Percentiles rank a stretch among this genome's conserved stretches.
phyloP scores from a whole-genome alignment of 352 stramenopile species.

The Nothophytophthora sp. region DNA sequence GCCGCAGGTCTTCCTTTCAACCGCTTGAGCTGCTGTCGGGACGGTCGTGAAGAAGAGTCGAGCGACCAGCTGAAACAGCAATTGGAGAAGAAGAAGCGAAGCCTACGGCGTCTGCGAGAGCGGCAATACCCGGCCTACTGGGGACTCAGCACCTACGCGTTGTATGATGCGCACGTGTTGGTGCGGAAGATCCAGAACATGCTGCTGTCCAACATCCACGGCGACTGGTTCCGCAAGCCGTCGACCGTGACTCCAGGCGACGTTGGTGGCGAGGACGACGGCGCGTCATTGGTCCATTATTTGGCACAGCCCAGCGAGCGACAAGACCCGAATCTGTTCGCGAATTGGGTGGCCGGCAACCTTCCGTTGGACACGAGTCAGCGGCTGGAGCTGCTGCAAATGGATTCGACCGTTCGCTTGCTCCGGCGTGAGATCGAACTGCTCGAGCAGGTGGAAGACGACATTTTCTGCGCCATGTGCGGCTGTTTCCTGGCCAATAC shows the following conservation, averaged over 20 bases:
- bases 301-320: constrained; percentile 39
- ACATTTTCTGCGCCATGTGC: constrained; percentile 70
- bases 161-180: constrained; percentile 65
- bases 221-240: constrained; percentile 64
- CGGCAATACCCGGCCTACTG: constrained; percentile 56
- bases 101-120: constrained; percentile 11
- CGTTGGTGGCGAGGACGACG: constrained; percentile 1
- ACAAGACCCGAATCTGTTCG: constrained; percentile 70
- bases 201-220: constrained; percentile 72
- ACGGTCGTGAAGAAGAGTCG: constrained; percentile 2
- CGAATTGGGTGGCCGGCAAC: constrained; percentile 79
- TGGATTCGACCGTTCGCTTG: constrained; percentile 60
- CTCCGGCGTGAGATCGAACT: constrained; percentile 61
- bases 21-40: constrained; percentile 7
- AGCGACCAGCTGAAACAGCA: no score
- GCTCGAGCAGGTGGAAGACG: constrained; percentile 57
- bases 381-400: constrained; percentile 58
- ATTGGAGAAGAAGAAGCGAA: constrained; percentile 8
- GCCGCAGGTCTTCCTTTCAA: constrained; percentile 47
- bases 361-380: constrained; percentile 60
- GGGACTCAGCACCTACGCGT: constrained; percentile 36
- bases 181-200: constrained; percentile 66
- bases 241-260: constrained; percentile 1
- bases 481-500: constrained; percentile 63
- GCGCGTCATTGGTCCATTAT: constrained; percentile 28